phyloP scores from a whole-genome alignment of 768 basidiomycete genomes.

The Collybia nuda region DNA sequence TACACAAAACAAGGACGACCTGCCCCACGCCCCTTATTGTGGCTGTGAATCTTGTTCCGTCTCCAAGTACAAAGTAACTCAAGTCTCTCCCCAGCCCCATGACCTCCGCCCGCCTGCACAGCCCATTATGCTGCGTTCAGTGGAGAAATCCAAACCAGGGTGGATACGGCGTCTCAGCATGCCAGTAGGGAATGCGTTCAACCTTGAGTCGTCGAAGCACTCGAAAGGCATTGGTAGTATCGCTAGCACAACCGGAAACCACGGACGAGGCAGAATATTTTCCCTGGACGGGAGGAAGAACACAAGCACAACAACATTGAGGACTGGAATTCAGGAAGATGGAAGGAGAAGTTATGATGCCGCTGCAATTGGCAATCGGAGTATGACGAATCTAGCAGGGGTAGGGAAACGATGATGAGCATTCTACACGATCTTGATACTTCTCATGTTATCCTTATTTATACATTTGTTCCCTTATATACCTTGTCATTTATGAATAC shows the following conservation, averaged over 20 bases:
- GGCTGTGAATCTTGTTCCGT: conserved; percentile 67
- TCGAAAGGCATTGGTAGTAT: conserved; percentile 19
- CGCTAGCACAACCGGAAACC: conserved; percentile 4
- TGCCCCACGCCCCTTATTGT: conserved; percentile 60
- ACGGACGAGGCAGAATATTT: conserved; percentile 29
- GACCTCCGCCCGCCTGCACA: conserved; percentile 41
- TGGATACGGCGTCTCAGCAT: conserved; percentile 82
- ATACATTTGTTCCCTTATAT: not conserved
- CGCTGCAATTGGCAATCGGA: conserved; percentile 45
- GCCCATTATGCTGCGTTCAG: conserved; percentile 45
- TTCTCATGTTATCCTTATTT: not conserved
- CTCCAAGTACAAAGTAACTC: conserved; percentile 46
- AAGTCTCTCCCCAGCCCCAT: conserved; percentile 23
- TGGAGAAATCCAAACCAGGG: conserved; percentile 53
- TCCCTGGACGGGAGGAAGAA: conserved; percentile 53
- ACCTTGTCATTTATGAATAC: not conserved
- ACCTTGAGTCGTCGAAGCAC: conserved; percentile 52
- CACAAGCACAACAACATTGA: conserved; percentile 32
- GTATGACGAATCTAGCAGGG: conserved; percentile 46
- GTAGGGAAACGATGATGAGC: conserved; percentile 32
- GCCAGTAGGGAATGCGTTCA: conserved; percentile 64
- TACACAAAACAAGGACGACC: conserved; percentile 9
- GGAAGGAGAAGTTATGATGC: conserved; percentile 47
- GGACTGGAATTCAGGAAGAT: conserved; percentile 41
- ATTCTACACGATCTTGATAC: not conserved